Evolutionary conservation across 371 early-diverging fungal genomes (phyloP).

Genomic region (Mortierella sp.): DNA sequence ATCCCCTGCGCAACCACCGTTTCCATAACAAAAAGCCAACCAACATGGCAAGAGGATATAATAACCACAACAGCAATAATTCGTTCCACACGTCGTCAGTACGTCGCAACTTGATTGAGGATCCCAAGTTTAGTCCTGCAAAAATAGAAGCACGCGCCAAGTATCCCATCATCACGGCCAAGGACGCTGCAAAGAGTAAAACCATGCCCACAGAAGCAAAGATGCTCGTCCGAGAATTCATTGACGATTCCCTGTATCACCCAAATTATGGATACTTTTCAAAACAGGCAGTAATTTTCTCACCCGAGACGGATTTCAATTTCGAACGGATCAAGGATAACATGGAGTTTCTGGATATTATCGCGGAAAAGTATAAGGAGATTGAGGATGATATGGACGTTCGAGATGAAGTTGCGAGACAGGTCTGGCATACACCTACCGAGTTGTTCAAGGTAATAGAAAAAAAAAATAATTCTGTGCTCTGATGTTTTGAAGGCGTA

Average conservation of each 20-base stretch:
- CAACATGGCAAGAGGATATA: not conserved
- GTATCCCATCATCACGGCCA: conserved; percentile 52
- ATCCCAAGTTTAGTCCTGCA: conserved; percentile 36
- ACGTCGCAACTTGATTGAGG: conserved; percentile 41
- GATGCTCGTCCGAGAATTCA: conserved; percentile 91
- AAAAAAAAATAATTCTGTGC: not conserved
- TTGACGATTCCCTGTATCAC: conserved; percentile 96
- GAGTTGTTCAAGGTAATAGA: conserved; percentile 89
- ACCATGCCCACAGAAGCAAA: conserved; percentile 67
- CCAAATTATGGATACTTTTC: conserved; percentile 97
- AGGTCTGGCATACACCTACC: conserved; percentile 98
- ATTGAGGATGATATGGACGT: conserved; percentile 76
- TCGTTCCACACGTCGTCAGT: conserved; percentile 39
- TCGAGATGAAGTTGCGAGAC: conserved; percentile 76
- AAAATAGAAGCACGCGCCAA: conserved; percentile 38
- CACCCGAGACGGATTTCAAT: conserved; percentile 80
- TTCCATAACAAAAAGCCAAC: not conserved
- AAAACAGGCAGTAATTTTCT: conserved; percentile 92
- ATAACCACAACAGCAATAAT: not conserved
- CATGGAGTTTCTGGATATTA: conserved; percentile 82
- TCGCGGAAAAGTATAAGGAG: conserved; percentile 85
- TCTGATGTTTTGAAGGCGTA: too few species aligned
- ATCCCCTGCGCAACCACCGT: not conserved
- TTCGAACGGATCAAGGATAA: conserved; percentile 80
- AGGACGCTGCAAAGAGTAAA: conserved; percentile 34